Conservation (phyloP, 169 alveolate species). For the Cryptosporidium tyzzeri region DNA sequence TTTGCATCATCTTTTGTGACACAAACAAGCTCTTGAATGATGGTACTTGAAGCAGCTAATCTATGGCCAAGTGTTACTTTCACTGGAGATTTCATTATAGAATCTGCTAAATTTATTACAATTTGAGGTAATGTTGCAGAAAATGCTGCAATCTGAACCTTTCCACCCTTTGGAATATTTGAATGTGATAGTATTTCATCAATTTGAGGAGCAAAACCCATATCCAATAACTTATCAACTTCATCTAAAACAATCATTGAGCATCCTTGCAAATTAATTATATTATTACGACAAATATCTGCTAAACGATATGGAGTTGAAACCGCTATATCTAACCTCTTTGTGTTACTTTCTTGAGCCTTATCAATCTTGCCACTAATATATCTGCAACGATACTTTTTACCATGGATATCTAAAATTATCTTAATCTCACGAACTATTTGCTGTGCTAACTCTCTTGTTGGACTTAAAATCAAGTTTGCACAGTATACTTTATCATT, state of each 20-base stretch:
- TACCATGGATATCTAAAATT: conserved; percentile 56
- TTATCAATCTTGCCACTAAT: conserved; percentile 63
- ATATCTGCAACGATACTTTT: conserved; percentile 53
- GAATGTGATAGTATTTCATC: conserved; percentile 77
- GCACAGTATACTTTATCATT: conserved; percentile 54
- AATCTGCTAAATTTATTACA: conserved; percentile 78
- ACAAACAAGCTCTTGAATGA: conserved; percentile 82
- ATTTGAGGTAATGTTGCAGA: conserved; percentile 89
- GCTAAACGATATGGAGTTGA: conserved; percentile 82
- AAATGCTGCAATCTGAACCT: conserved; percentile 80
- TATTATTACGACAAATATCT: conserved; percentile 78
- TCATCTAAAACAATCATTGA: conserved; percentile 85
- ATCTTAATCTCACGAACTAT: conserved; percentile 82
- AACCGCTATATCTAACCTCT: conserved; percentile 76
- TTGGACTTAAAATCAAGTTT: conserved; percentile 86
- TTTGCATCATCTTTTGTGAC: conserved; percentile 83
- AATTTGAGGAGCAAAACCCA: conserved; percentile 83
- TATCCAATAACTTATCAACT: conserved; percentile 85
- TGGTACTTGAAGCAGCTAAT: conserved; percentile 80
- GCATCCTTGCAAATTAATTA: conserved; percentile 78
- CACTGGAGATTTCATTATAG: conserved; percentile 79
- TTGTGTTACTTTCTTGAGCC: conserved; percentile 28
- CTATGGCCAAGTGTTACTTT: conserved; percentile 84
- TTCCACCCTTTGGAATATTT: conserved; percentile 65
- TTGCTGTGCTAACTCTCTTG: conserved; percentile 91